Conservation (phyloP, 2,329 filamentous ascomycete genomes). For the Fusarium redolens region DNA sequence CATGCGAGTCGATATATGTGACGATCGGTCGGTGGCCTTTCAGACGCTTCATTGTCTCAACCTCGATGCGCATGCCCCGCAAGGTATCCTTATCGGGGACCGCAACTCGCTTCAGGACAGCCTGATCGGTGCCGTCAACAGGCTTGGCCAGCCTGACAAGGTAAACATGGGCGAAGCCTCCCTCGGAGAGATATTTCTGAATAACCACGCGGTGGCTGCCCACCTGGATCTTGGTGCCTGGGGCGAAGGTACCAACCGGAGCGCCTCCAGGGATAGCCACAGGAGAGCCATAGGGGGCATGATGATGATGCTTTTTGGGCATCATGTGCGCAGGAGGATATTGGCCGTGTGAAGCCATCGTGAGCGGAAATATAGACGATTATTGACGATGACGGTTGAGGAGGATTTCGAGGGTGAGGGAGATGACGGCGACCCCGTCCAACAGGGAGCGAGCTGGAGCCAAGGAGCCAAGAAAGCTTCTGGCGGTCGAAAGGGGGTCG, state of each 20-base stretch:
- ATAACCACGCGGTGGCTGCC: conserved; percentile 93
- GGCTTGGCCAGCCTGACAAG: conserved; percentile 86
- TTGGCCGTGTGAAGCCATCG: conserved; percentile 54
- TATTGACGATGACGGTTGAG: conserved; percentile 12
- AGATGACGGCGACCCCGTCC: conserved; percentile 36
- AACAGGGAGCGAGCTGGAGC: conserved; percentile 34
- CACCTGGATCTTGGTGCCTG: conserved; percentile 96
- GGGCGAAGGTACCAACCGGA: conserved; percentile 87
- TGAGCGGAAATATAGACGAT: conserved; percentile 1
- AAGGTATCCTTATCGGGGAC: conserved; percentile 96
- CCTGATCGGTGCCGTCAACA: conserved; percentile 80
- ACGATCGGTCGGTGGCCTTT: conserved; percentile 97
- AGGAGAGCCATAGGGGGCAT: conserved; percentile 58
- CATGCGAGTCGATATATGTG: conserved; percentile 98
- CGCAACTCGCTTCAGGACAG: conserved; percentile 93
- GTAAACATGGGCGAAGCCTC: conserved; percentile 98
- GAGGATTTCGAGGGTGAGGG: conserved; percentile 22
- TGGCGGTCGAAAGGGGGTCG: conserved; percentile 34
- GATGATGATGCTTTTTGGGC: conserved; percentile 53
- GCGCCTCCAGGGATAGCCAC: conserved; percentile 56
- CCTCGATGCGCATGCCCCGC: conserved; percentile 96
- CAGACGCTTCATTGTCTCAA: conserved; percentile 99
- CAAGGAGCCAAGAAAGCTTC: conserved; percentile 29
- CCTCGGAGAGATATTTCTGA: conserved; percentile 97
- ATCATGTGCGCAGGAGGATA: conserved; percentile 46